Base-by-base conservation (phyloP, 2,329 filamentous ascomycete genomes). In the Fusarium verticillioides region DNA sequence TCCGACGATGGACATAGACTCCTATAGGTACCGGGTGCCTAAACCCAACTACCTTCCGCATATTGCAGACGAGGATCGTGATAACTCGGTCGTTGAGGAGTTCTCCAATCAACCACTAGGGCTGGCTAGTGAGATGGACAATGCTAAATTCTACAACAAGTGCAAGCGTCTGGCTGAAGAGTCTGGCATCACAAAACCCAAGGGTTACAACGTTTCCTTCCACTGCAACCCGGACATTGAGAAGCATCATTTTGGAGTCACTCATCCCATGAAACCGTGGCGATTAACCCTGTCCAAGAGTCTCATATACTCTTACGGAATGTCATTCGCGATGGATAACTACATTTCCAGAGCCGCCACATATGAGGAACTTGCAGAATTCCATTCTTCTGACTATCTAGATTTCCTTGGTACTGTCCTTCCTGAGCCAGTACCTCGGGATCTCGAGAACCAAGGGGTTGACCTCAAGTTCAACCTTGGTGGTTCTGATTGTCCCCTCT, bases 261-360 rank as follows among this genome's bases (percentile, higher is more conserved):
- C 94, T 15, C 96, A 99, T 85, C 96, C 96, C 26, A 99, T 99
- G 96, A 99, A 99, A 82, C 96, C 96, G 66, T 98, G 96, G 96
- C 94, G 96, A 40, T 86, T 99, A 73, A 98, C 95, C 21, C 88
- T 99, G 62, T 97, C 96, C 63, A 98, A 99, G 82, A 94, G 96
- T 78, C 89, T 99, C 52, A 94, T 99, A 72, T 92, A 97, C 80
- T 93, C 94, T 3, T 98, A 98, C 82, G 96, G 96, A 75, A 94
- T 99, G 89, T 95, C 97, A 78, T 93, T 96, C 78, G 95, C 94
- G 71, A 98, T 99, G 96, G 95, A 98, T 83, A 92, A 96, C 74
- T 98, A 97, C 83, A 89, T 94, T 58, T 90, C 96, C 30, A 90
- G 95, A 32, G 89, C 92, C 18, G 96, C 96, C 36, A 96, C 93